Evolutionary conservation across 2,329 filamentous ascomycete species (phyloP), one percentile per base, ranked within the genome.

Genomic region (Aspergillus cejpii): DNA sequence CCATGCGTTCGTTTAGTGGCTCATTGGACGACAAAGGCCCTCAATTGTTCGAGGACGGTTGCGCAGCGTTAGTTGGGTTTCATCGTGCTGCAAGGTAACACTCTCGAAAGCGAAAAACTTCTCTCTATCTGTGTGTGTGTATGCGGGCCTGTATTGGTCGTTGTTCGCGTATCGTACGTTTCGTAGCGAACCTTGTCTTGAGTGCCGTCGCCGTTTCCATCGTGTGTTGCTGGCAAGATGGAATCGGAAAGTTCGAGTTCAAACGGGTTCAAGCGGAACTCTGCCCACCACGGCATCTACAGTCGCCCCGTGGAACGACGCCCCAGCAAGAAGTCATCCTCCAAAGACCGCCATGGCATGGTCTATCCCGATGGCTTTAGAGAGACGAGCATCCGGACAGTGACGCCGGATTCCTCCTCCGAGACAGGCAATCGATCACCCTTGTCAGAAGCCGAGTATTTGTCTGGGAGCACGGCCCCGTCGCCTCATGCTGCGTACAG

Each of bases 291-390:
- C 41, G 63, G 62, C 44, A 50, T 56, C 36, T 60, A 68, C 48
- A 66, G 59, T 47, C 64, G 67, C 44, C 66, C 67, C 24, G 61
- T 72, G 47, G 68, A 71, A 58, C 63, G 69, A 37, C 62, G 68
- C 29, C 58, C 69, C 7, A 73, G 70, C 59, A 73, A 72, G 53
- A 72, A 73, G 49, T 70, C 69, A 24, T 69, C 70, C 21, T 73
- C 70, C 14, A 67, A 65, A 47, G 70, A 73, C 49, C 66, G 69
- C 26, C 69, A 71, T 55, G 70, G 69, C 37, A 69, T 68, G 53
- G 62, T 72, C 20, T 72, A 72, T 48, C 67, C 68, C 23, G 71
- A 74, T 50, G 70, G 60, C 44, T 69, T 72, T 49, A 64, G 63
- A 47, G 69, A 71, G 37, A 62, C 60, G 17, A 67, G 66, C 31